phyloP scores from a whole-genome alignment of 176 grass and related monocot genomes.

The Rhynchospora tenuis region DNA sequence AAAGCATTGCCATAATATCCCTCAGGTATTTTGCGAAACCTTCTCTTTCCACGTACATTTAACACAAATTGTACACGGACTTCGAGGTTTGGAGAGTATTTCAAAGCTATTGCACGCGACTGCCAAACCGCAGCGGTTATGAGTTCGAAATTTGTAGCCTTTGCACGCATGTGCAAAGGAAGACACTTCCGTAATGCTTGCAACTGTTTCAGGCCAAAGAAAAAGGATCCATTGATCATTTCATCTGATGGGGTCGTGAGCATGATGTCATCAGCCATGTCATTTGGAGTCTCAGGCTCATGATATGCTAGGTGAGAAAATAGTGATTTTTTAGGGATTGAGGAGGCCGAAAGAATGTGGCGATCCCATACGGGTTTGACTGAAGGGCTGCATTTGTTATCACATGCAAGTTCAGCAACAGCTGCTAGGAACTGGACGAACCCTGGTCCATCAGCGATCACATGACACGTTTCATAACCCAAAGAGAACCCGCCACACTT shows the following conservation, averaged over 20 bases:
- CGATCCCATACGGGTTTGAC: conserved; percentile 46
- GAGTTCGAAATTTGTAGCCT: conserved; percentile 26
- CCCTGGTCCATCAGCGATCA: conserved; percentile 43
- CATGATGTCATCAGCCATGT: conserved; percentile 4
- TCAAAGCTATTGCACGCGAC: conserved; percentile 26
- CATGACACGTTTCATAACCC: conserved; percentile 52
- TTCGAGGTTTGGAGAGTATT: conserved; percentile 8
- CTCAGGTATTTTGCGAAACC: background rate
- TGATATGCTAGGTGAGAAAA: conserved; percentile 45
- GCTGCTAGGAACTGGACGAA: conserved; percentile 59
- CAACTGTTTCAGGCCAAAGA: conserved; percentile 40
- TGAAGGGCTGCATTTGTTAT: conserved; percentile 19
- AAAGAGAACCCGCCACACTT: conserved; percentile 64
- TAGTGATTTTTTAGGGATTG: conserved; percentile 19
- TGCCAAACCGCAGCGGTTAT: conserved; percentile 29
- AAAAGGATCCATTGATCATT: conserved; percentile 22
- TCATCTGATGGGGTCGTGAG: background rate
- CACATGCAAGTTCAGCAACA: conserved; percentile 51
- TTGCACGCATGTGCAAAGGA: background rate
- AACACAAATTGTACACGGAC: conserved; percentile 23
- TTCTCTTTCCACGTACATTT: conserved; percentile 25
- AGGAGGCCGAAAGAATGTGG: conserved; percentile 39
- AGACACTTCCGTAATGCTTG: conserved; percentile 1
- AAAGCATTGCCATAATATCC: conserved; percentile 38
- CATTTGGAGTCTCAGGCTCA: conserved; percentile 5